Base-by-base conservation (phyloP, 805 yeast species). In the Lipomyces oligophaga region DNA sequence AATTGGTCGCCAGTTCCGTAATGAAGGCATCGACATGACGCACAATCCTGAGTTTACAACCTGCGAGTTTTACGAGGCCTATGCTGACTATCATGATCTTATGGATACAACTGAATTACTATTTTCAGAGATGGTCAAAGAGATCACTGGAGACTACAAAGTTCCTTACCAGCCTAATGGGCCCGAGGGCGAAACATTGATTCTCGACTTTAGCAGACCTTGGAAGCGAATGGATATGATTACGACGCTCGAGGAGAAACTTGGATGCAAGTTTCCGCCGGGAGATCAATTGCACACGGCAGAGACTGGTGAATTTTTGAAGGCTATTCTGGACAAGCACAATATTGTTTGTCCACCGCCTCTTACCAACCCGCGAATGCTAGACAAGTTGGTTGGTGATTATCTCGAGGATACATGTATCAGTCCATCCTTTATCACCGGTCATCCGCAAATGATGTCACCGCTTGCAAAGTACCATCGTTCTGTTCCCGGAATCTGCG, bases 391-490 rank as follows among this genome's bases (percentile, higher is more conserved):
- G 57, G 96, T 90, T 61, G 97, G 98, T 65, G 97, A 87, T 68
- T 79, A 83, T 68, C 60, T 70, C 33, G 98, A 90, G 75, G 97
- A 89, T 64, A 75, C 80, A 43, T 86, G 94, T 67, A 85, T 90
- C 71, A 93, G 86, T 77, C 98, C 98, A 61, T 93, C 97, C 38
- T 90, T 90, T 71, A 85, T 90, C 69, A 89, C 87, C 64, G 98
- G 98, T 61, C 98, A 90, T 70, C 98, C 98, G 50, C 97, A 90
- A 75, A 87, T 90, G 94, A 90, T 90, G 98, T 90, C 97, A 48
- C 98, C 98, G 58, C 78, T 90, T 71, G 98, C 98, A 66, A 90
- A 90, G 76, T 86, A 85, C 74, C 85, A 90, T 67, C 83, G 98
- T 72, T 77, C 81, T 52, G 76, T 78, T 55, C 95, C 96, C 52